These are phyloP conservation scores for Metarhizium anisopliae DNA, from an alignment of 2,329 filamentous ascomycete species.

Conservation along the genomic window DNA sequence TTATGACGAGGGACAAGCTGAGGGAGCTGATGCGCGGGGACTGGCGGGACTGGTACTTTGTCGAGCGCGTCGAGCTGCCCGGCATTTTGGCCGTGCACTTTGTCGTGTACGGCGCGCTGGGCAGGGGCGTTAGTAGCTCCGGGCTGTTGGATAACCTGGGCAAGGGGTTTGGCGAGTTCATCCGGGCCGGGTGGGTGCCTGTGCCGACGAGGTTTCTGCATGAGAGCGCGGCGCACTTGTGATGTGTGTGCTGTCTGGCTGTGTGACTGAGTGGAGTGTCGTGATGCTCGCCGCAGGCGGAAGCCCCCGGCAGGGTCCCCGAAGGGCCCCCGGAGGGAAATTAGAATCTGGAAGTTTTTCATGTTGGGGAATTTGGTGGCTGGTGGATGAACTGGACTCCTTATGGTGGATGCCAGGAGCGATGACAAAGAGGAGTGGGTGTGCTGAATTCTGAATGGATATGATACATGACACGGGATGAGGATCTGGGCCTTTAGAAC, in stretches of 20 bases:
- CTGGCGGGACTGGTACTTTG: constrained; percentile 19
- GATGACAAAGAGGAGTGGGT: no score
- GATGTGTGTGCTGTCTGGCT: background rate
- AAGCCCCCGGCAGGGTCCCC: no score
- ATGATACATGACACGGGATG: no score
- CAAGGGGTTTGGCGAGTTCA: constrained; percentile 43
- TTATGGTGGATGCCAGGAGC: no score
- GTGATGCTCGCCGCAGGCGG: no score
- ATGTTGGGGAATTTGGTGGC: no score
- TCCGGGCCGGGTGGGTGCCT: constrained; percentile 22
- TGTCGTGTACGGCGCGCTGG: constrained; percentile 37
- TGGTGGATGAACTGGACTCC: no score
- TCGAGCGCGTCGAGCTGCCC: constrained; percentile 39
- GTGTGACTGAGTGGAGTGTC: no score
- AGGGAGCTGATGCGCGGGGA: constrained; percentile 26
- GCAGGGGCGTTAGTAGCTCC: constrained; percentile 37
- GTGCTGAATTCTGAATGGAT: no score
- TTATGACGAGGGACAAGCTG: constrained; percentile 31
- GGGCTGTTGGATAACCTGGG: constrained; percentile 37
- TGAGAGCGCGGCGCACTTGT: background rate
- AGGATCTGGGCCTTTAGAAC: no score
- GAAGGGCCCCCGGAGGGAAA: no score
- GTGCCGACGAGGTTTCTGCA: constrained; percentile 12
- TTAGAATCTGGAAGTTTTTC: no score
- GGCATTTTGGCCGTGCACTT: constrained; percentile 38